A percentile compares a stretch with the other conserved stretches of the same genome.
phyloP scores from a whole-genome alignment of 1,284 basidiomycete species.

The Austropuccinia psidii region DNA sequence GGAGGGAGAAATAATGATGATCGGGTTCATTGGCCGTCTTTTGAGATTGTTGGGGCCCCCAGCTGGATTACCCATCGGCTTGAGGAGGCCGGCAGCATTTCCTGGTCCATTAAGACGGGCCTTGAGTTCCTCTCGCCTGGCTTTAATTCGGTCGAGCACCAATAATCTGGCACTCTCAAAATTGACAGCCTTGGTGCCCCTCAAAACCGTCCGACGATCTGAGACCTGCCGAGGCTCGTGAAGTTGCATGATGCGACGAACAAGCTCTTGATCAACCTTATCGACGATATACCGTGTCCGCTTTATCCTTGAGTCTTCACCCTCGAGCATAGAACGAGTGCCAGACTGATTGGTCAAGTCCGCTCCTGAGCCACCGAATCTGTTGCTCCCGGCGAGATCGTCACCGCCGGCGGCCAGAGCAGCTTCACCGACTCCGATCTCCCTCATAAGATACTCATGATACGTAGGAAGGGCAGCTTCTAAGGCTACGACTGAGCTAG shows the following conservation, averaged over 20 bases:
- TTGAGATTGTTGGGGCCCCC: constrained; percentile 24
- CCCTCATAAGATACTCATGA: constrained; percentile 33
- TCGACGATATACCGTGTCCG: constrained; percentile 63
- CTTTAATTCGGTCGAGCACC: constrained; percentile 67
- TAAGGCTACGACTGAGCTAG: constrained; percentile 4
- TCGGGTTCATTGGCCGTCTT: constrained; percentile 56
- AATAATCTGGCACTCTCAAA: constrained; percentile 59
- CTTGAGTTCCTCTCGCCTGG: constrained; percentile 59
- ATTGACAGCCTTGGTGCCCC: constrained; percentile 64
- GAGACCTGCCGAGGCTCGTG: constrained; percentile 48
- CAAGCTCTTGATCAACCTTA: constrained; percentile 65
- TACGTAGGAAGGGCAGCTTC: constrained; percentile 31
- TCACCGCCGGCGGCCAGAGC: neutral
- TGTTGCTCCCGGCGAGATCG: constrained; percentile 48
- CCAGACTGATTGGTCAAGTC: constrained; percentile 38
- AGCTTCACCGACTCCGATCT: constrained; percentile 29
- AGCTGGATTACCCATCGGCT: constrained; percentile 1
- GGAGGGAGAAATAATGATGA: constrained; percentile 92
- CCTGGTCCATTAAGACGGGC: constrained; percentile 49
- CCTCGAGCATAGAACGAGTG: constrained; percentile 51
- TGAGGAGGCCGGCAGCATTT: neutral
- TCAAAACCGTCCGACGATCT: constrained; percentile 66
- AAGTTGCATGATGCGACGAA: constrained; percentile 64
- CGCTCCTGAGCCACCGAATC: constrained; percentile 46
- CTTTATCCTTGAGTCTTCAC: constrained; percentile 56